These are phyloP conservation scores for Takakia lepidozioides DNA, from an alignment of 225 moss, liverwort and hornwort genomes.

Conservation along the genomic window DNA sequence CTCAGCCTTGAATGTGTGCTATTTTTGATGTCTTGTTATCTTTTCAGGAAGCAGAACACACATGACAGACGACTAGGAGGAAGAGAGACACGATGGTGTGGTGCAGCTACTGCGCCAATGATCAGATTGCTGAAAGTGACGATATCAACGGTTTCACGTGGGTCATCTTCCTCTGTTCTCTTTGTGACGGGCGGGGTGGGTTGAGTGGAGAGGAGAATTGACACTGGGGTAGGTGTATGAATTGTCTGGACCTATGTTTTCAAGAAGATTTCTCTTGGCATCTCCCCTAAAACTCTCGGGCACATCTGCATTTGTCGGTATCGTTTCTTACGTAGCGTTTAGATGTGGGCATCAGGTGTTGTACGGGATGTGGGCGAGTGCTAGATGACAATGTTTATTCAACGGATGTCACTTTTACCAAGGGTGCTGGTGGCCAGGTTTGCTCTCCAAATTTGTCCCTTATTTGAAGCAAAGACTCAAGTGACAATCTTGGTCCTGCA, in stretches of 20 bases:
- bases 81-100: constrained; percentile 55
- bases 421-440: constrained; percentile 86
- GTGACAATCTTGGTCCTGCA: no score
- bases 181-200: no score
- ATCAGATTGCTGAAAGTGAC: constrained; percentile 82
- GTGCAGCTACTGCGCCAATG: constrained; percentile 95
- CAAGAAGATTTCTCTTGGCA: not conserved
- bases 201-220: not conserved
- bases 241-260: not conserved
- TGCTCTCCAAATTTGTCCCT: not conserved
- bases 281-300: no score
- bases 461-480: no score
- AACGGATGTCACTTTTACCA: constrained; percentile 78
- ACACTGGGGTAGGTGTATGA: not conserved
- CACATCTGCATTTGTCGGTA: not conserved
- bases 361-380: constrained; percentile 97
- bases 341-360: constrained; percentile 50
- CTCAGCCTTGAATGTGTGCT: no score
- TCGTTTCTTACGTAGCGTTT: not conserved
- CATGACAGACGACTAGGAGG: no score
- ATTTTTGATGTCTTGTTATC: no score
- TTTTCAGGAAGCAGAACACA: no score
- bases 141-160: constrained; percentile 98
- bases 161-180: constrained; percentile 12
- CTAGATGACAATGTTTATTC: constrained; percentile 95